Percentiles rank a stretch among this genome's conserved stretches.
These are phyloP conservation scores for Sclerotinia nivalis DNA, from an alignment of 2,329 filamentous ascomycete species.

Conservation along the genomic window DNA sequence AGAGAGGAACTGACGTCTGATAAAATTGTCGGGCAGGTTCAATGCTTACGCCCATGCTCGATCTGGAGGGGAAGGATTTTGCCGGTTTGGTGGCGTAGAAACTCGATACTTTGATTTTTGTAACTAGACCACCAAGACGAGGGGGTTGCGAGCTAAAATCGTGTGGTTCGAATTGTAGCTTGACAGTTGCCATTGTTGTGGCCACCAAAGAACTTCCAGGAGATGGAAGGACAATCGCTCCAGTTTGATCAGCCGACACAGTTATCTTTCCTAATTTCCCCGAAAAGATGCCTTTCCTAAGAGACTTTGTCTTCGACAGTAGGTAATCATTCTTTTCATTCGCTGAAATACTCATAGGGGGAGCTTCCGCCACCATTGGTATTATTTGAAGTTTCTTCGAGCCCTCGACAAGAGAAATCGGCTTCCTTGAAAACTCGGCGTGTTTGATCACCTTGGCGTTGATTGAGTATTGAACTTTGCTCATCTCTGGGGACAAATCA, in stretches of 20 bases:
- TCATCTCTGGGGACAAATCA: conserved; percentile 40
- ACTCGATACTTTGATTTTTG: conserved; percentile 39
- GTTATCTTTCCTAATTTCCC: conserved; percentile 41
- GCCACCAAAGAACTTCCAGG: conserved; percentile 27
- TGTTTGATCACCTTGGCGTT: conserved; percentile 36
- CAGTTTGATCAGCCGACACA: conserved; percentile 38
- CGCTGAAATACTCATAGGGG: conserved; percentile 36
- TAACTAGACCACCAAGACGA: conserved; percentile 37
- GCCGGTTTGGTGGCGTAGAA: conserved; percentile 35
- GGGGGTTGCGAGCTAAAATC: conserved; percentile 35
- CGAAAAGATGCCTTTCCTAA: conserved; percentile 41
- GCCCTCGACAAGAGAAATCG: conserved; percentile 33
- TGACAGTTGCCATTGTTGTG: conserved; percentile 38
- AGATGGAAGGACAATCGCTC: conserved; percentile 37
- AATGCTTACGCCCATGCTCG: conserved; percentile 28
- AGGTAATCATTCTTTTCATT: conserved; percentile 33
- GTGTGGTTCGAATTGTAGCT: conserved; percentile 40
- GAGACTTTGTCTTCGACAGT: conserved; percentile 36
- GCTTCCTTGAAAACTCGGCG: conserved; percentile 31
- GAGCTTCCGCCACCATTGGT: conserved; percentile 37
- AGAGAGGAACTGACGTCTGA: conserved; percentile 33
- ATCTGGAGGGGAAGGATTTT: conserved; percentile 30
- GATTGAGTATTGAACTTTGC: conserved; percentile 37
- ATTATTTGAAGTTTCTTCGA: conserved; percentile 36
- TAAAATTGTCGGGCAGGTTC: conserved; percentile 36